Conservation (phyloP, 176 grass and related monocot species). For the Secale cereale region DNA sequence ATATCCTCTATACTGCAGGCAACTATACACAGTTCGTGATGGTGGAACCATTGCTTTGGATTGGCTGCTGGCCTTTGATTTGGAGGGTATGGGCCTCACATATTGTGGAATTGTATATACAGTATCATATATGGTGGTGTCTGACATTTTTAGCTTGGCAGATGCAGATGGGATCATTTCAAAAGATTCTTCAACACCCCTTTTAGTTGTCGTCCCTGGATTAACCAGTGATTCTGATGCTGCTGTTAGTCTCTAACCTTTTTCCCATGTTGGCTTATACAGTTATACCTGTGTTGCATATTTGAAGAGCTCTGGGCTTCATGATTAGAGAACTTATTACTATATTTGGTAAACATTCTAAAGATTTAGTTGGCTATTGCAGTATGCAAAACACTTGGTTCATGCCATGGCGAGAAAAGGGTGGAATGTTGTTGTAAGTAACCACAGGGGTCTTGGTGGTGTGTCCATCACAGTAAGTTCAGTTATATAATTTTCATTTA, state of each 20-base stretch:
- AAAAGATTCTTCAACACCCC: conserved; percentile 70
- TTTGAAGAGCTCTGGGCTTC: conserved; percentile 26
- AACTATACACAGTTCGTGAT: conserved; percentile 68
- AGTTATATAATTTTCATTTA: conserved; percentile 22
- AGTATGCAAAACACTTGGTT: conserved; percentile 84
- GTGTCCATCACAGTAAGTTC: conserved; percentile 89
- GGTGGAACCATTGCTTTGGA: conserved; percentile 95
- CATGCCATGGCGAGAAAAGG: conserved; percentile 71
- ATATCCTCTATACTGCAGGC: conserved; percentile 49
- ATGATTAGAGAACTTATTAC: conserved; percentile 4
- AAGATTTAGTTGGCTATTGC: conserved; percentile 32
- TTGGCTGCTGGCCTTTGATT: conserved; percentile 69
- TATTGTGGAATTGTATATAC: background rate
- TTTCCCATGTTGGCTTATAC: background rate
- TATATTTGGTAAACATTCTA: conserved; percentile 17
- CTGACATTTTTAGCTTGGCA: conserved; percentile 36
- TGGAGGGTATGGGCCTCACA: conserved; percentile 33
- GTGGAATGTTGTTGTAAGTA: conserved; percentile 94
- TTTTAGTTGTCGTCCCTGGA: conserved; percentile 79
- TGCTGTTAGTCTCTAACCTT: conserved; percentile 59
- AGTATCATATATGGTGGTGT: conserved; percentile 10
- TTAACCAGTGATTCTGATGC: conserved; percentile 91
- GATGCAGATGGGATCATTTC: conserved; percentile 59
- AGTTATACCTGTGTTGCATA: background rate
- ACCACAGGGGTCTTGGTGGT: conserved; percentile 89